phyloP scores from a whole-genome alignment of 768 basidiomycete genomes.

The Hebeloma cylindrosporum region DNA sequence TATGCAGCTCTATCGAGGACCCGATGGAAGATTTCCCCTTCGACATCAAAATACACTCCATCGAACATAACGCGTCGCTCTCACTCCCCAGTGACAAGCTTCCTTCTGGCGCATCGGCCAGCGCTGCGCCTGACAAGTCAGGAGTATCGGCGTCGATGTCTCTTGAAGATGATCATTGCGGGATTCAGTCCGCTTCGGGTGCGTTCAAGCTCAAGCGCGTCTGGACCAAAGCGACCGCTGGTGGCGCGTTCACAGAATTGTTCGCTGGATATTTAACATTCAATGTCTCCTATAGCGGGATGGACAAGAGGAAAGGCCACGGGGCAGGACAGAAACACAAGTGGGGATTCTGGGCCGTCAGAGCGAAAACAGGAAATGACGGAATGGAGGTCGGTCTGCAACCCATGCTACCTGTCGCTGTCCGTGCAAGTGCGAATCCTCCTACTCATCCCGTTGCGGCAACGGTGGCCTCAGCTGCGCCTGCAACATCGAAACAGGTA shows the following conservation, averaged over 20 bases:
- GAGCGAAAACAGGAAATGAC: too few relatives aligned
- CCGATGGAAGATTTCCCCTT: conserved; percentile 37
- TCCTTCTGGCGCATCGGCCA: conserved; percentile 3
- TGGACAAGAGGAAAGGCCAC: conserved; percentile 37
- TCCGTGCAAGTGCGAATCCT: too few relatives aligned
- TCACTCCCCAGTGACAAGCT: conserved; percentile 1
- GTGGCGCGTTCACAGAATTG: conserved; percentile 27
- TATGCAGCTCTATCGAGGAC: conserved; percentile 26
- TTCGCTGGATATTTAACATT: conserved; percentile 42
- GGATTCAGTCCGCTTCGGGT: conserved; percentile 34
- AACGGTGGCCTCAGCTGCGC: too few relatives aligned
- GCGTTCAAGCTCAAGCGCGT: conserved; percentile 35
- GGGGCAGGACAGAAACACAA: conserved; percentile 29
- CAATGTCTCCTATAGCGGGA: conserved; percentile 29
- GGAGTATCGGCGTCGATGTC: background rate
- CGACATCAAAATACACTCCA: conserved; percentile 26
- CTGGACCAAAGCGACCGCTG: conserved; percentile 23
- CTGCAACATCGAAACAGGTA: too few relatives aligned
- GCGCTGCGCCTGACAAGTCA: conserved; percentile 2
- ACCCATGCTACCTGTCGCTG: too few relatives aligned
- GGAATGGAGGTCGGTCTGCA: too few relatives aligned
- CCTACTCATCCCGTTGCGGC: too few relatives aligned
- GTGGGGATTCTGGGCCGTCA: conserved; percentile 38
- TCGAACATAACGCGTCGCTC: conserved; percentile 13
- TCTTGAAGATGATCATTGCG: conserved; percentile 26